Evolutionary conservation across 2,329 filamentous ascomycete species (phyloP), one percentile per base, ranked within the genome.

Genomic region (Xylariales sp.): DNA sequence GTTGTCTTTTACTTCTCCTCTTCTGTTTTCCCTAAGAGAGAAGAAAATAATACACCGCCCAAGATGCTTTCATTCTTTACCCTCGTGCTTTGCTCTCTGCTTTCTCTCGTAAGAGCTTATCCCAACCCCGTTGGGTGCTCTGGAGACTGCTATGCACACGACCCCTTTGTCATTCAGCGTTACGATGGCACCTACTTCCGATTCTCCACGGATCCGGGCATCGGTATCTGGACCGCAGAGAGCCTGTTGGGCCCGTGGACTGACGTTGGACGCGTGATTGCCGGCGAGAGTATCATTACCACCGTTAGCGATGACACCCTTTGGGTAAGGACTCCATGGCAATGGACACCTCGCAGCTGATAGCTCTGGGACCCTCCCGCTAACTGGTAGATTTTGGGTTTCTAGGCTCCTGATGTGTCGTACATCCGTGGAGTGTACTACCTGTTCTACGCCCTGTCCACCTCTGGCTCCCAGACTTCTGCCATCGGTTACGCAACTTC

Each of bases 361-460:
- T n/a, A n/a, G n/a, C n/a, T n/a, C n/a, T n/a, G n/a, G n/a, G n/a
- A n/a, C n/a, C n/a, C n/a, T n/a, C n/a, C n/a, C n/a, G n/a, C n/a
- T n/a, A n/a, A n/a, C n/a, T n/a, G n/a, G n/a, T n/a, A n/a, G n/a
- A n/a, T n/a, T n/a, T n/a, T n/a, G n/a, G n/a, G n/a, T n/a, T n/a
- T n/a, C n/a, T n/a, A n/a, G n/a, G 82, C 82, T 2, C 83, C 83
- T 0, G 80, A 85, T 46, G 73, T 81, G 12, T 56, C 62, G 15
- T 59, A 73, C 12, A 65, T 85, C 14, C 72, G 72, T 43, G 63
- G 60, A 37, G 63, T 70, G 5, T 83, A 81, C 60, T 72, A 79
- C 50, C 68, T 85, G 14, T 84, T 81, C 67, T 83, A 85, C 58
- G 66, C 74, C 2, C 77, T 83, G 13, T 78, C 71, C 25, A 63